Percentiles rank a stretch among this genome's conserved stretches.
Conservation (phyloP, 352 stramenopile species). For the Phytophthora niederhauseri region DNA sequence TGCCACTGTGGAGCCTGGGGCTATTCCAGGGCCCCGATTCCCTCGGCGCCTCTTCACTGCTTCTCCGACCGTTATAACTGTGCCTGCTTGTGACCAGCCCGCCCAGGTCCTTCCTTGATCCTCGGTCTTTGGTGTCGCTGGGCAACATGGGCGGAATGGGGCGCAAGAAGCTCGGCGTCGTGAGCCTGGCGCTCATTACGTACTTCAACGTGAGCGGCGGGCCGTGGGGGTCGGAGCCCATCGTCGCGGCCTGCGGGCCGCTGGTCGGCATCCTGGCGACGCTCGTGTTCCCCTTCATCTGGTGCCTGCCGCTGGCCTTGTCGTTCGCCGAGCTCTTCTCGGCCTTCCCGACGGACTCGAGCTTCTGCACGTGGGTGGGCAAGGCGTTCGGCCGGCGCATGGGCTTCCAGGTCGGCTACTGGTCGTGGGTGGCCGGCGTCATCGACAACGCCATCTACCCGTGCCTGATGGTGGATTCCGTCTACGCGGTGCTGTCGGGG, state of each 20-base stretch:
- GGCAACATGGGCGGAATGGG: conserved; percentile 28
- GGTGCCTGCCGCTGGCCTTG: conserved; percentile 70
- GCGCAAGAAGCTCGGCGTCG: conserved; percentile 65
- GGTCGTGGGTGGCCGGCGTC: conserved; percentile 80
- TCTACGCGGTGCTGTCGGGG: conserved; percentile 50
- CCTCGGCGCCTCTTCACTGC: not conserved
- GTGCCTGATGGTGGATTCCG: conserved; percentile 72
- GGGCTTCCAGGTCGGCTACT: conserved; percentile 87
- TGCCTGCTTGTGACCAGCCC: not conserved
- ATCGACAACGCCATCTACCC: conserved; percentile 88
- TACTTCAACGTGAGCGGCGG: conserved; percentile 94
- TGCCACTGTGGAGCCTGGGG: too few relatives aligned
- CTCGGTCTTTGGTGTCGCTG: not conserved
- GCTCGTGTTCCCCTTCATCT: conserved; percentile 74
- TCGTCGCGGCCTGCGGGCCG: conserved; percentile 89
- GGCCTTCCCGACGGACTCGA: conserved; percentile 69
- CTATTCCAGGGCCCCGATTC: not conserved
- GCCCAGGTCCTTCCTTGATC: not conserved
- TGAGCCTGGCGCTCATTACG: conserved; percentile 81
- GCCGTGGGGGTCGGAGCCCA: conserved; percentile 95
- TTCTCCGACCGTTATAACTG: not conserved
- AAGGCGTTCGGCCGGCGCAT: conserved; percentile 74
- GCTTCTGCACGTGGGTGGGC: conserved; percentile 81
- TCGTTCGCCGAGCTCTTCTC: conserved; percentile 78
- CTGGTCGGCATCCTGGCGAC: conserved; percentile 64